Evolutionary conservation across 139 green algal species (phyloP), one percentile per base, ranked within the genome.

Genomic region (Raphidocelis subcapitata): DNA sequence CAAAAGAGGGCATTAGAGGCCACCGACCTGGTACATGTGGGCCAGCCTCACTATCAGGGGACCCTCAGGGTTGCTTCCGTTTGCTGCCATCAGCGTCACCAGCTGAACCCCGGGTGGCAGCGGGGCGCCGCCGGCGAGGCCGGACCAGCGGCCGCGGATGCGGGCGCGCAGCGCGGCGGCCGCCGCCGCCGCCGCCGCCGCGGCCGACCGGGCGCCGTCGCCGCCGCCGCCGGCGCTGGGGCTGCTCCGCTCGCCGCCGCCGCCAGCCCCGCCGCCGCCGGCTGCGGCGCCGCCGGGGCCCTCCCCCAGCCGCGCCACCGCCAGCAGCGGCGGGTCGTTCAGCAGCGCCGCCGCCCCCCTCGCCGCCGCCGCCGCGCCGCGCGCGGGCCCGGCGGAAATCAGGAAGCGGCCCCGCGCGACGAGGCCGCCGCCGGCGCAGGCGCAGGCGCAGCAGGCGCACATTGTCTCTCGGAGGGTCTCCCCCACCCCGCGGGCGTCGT

Each of bases 381-480:
- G 15, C 33, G 41, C n/a, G 10, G 74, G 74, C 33, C 79, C 66
- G 21, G 61, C 2, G 24, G 62, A 66, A 3, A 56, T 20, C 36
- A 52, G 32, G 41, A 76, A 72, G 26, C 44, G 79, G 52, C 86
- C 86, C 3, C 86, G 65, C 20, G 70, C 79, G 24, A 85, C 67
- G 12, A 89, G 79, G 2, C 83, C 83, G 28, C 70, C 70, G 14
- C 55, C 83, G 46, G 70, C 18, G 75, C 85, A 92, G 36, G 73
- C 26, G 72, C 85, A 90, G 32, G 82, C 60, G 23, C 55, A 62
- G 76, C 84, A 91, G 52, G 85, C 87, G 55, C 88, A 92, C 52
- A 82, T 65, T 0, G 87, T 95, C 78, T 95, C 91, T 61, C 92
- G 90, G 1, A 96, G 62, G 14, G 82, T 65, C 79, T 96, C 91